Percentiles rank a stretch among this genome's conserved stretches.
phyloP scores from a whole-genome alignment of 768 basidiomycete species.

The Pluteus cervinus region DNA sequence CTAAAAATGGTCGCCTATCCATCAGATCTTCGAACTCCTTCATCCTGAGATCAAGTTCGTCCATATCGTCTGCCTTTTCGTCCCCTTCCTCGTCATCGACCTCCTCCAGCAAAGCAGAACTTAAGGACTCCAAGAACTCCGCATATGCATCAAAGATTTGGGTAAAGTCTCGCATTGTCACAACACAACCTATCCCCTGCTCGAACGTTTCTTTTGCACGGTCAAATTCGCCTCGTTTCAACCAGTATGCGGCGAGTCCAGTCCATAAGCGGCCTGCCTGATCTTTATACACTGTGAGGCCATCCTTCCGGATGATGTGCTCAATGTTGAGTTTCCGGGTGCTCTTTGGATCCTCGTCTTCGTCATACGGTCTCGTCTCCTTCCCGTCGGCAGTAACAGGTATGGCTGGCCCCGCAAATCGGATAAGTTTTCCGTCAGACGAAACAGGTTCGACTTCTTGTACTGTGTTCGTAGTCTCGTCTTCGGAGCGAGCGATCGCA shows the following conservation, averaged over 20 bases:
- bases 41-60: conserved; percentile 84
- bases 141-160: conserved; percentile 97
- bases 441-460: conserved; percentile 41
- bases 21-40: conserved; percentile 90
- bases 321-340: conserved; percentile 78
- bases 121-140: conserved; percentile 87
- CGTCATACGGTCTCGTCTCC: conserved; percentile 51
- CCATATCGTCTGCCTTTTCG: conserved; percentile 70
- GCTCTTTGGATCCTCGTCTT: conserved; percentile 78
- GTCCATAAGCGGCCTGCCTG: conserved; percentile 97
- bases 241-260: conserved; percentile 96
- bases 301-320: conserved; percentile 77
- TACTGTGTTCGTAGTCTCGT: conserved; percentile 26
- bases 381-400: conserved; percentile 47
- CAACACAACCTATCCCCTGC: conserved; percentile 70
- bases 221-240: conserved; percentile 94
- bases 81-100: conserved; percentile 85
- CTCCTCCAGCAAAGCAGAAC: conserved; percentile 86
- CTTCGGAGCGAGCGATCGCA: conserved; percentile 40
- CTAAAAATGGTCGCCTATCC: conserved; percentile 91
- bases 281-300: conserved; percentile 86
- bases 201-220: conserved; percentile 87
- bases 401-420: conserved; percentile 63
- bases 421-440: conserved; percentile 56
- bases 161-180: conserved; percentile 95